Evolutionary conservation across 345 rosid species (phyloP).

Genomic region (Salix suchowensis): DNA sequence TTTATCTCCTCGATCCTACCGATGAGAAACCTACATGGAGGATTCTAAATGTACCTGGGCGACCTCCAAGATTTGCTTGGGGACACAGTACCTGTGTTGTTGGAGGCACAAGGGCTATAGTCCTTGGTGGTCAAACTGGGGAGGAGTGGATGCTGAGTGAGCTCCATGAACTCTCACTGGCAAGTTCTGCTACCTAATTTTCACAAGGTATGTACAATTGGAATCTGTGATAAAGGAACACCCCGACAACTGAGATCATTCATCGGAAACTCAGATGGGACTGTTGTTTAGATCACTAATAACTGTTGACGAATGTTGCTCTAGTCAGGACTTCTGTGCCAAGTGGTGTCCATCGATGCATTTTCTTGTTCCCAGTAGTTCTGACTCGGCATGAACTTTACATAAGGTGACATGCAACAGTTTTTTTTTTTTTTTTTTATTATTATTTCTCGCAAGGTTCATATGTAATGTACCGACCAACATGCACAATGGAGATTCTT

Average conservation of each 20-base stretch:
- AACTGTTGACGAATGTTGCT: constrained; percentile 23
- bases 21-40: constrained; percentile 93
- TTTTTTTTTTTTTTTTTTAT: constrained; percentile 16
- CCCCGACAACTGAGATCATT: constrained; percentile 3
- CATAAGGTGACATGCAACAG: constrained; percentile 29
- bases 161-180: constrained; percentile 72
- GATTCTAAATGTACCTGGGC: constrained; percentile 72
- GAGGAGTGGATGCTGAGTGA: constrained; percentile 96
- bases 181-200: constrained; percentile 48
- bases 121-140: constrained; percentile 86
- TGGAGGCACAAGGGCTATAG: constrained; percentile 81
- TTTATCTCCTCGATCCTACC: constrained; percentile 75
- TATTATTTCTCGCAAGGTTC: constrained; percentile 22
- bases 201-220: neutral
- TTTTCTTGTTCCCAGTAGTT: constrained; percentile 26
- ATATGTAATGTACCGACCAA: constrained; percentile 18
- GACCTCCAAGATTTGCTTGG: constrained; percentile 87
- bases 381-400: constrained; percentile 25
- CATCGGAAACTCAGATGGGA: constrained; percentile 12
- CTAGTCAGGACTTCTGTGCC: constrained; percentile 18
- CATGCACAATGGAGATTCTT: constrained; percentile 23
- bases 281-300: constrained; percentile 17
- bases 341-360: constrained; percentile 23
- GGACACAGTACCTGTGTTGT: constrained; percentile 93
- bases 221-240: constrained; percentile 7